Conservation (phyloP, 306 rosid genomes). For the Dryas alaskensis region DNA sequence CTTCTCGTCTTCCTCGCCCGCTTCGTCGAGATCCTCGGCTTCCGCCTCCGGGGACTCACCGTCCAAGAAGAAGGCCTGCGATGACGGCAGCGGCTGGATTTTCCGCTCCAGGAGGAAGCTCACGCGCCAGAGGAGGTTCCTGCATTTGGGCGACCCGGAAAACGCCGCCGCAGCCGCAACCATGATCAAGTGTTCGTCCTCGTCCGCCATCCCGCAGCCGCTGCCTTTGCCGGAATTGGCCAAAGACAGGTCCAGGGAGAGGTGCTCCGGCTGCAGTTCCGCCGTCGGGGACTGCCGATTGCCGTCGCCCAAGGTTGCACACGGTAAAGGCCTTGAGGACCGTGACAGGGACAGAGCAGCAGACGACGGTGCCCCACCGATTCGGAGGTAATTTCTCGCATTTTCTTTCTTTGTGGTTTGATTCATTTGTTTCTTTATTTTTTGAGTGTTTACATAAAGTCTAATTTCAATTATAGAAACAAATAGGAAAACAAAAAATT, state of each 20-base stretch:
- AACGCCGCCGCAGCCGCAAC: no score
- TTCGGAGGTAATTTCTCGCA: slow-evolving; percentile 44
- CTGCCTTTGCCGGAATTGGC: slow-evolving; percentile 72
- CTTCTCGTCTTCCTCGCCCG: slow-evolving; percentile 36
- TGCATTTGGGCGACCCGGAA: no score
- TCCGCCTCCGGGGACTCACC: slow-evolving; percentile 21
- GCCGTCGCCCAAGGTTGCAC: slow-evolving; percentile 53
- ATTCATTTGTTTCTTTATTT: background rate
- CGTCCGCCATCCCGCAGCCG: slow-evolving; percentile 54
- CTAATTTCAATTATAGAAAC: background rate
- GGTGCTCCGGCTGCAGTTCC: slow-evolving; percentile 17
- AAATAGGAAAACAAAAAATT: no score
- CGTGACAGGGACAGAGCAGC: no score
- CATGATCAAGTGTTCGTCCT: background rate
- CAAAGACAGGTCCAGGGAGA: slow-evolving; percentile 13
- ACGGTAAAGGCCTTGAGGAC: no score
- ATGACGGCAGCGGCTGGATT: slow-evolving; percentile 32
- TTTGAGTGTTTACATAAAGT: background rate
- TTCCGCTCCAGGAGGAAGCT: slow-evolving; percentile 40
- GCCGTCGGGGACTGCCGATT: slow-evolving; percentile 29
- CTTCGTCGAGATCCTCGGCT: slow-evolving; percentile 26
- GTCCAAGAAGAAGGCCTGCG: slow-evolving; percentile 15
- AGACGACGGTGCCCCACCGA: slow-evolving; percentile 1
- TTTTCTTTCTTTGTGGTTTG: no score
- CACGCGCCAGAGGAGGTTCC: slow-evolving; percentile 36